Base-by-base conservation (phyloP, 1,284 basidiomycete genomes). In the Ceratobasidium sp. region DNA sequence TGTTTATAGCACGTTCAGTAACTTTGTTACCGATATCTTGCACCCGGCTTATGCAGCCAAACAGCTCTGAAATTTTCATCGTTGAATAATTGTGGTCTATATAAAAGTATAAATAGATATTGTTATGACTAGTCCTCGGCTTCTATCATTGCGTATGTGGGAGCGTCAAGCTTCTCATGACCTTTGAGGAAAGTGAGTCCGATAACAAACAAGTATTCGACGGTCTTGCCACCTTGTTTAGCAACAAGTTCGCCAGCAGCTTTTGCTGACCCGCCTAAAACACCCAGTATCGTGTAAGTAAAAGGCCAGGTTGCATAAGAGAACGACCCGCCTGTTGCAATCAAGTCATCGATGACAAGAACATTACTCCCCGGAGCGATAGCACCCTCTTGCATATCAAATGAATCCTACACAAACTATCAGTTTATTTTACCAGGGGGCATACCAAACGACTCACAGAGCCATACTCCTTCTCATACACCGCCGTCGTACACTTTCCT, bases 151-250 rank as follows among this genome's bases (percentile, higher is more conserved):
- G 93, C 94, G 86, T 97, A 98, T 23, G 92, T 86, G 2, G 96
- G 96, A 48, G 95, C 96, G 82, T 96, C 91, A 77, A 98, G 89
- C 85, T 94, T 93, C 79, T 90, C 87, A 10, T 88, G 85, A 13
- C 94, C 95, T 81, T 96, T 91, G 82, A 98, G 91, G 87, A 96
- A 93, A 64, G 92, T 88, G 70, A 98, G 86, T 80, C 96, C 95
- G 80, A 98, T 93, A 84, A 99, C 92, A 87, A 99, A 99, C 81
- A 99, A 86, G 87, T 98, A 98, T 86, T 98, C 96, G 77, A 98
- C 85, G 44, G 94, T 93, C 81, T 92, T 92, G 77, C 93, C 96
- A 52, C 96, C 95, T 80, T 91, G 89, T 85, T 94, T 91, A 44
- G 89, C 87, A 78, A 99, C 92, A 38, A 99, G 93, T 81, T 98